Evolutionary conservation across 495 filamentous ascomycete genomes (phyloP), one percentile per base, ranked within the genome.

Genomic region (Lepraria neglecta): DNA sequence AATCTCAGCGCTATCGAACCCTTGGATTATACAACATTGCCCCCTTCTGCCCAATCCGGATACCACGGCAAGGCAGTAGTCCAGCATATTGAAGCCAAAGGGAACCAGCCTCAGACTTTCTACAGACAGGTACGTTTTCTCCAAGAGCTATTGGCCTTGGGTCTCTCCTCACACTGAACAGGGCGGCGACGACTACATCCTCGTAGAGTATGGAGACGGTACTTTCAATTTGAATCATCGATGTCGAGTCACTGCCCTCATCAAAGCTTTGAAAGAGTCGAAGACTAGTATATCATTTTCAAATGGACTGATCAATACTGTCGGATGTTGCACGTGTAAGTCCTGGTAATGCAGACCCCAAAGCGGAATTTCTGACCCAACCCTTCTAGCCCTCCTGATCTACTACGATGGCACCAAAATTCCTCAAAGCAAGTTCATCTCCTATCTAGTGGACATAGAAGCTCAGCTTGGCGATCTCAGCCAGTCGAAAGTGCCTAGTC

Each of bases 191-290:
- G 76, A 78, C 50, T 77, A 76, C 61, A 58, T 84, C 4, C 64
- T 84, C 19, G 71, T 84, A 14, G 81, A 84, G 55, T 81, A 82
- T 53, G 82, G 81, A 30, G 61, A 74, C 19, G 77, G 77, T 7
- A 61, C 58, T 6, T 80, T 80, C 61, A 71, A 82, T 58, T 65
- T 82, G 11, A 82, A 80, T 54, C 74, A 81, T 59, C 74, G 75
- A 14, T 80, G 76, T 66, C 68, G 78, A 48, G 77, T 77, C 17
- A 80, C 75, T 4, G 75, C 77, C 2, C 69, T 81, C 14, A 74
- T 77, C 44, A 76, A 76, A 30, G 68, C 68, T 0, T 63, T 82
- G 7, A 67, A 56, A 10, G 67, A 75, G 55, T 60, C 55, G 12
- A 67, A 63, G 6, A 67, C 66, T 1, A 69, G 71, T 15, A 65